These are phyloP conservation scores for Ormosia semicastrata DNA, from an alignment of 306 rosid species.

Conservation along the genomic window DNA sequence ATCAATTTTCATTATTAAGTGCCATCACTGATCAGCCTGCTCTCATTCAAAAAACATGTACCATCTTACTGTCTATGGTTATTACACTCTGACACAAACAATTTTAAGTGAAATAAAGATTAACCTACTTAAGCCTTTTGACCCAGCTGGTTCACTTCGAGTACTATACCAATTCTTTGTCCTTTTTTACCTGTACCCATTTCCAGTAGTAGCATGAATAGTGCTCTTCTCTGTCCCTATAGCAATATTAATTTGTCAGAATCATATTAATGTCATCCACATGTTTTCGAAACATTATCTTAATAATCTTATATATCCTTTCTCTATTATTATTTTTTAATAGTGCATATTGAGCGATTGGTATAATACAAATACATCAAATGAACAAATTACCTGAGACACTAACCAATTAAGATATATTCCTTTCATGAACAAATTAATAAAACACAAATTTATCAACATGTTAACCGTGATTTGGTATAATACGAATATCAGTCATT, in stretches of 20 bases:
- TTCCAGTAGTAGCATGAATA: background rate
- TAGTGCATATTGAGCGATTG: background rate
- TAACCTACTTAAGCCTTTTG: background rate
- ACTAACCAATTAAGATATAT: background rate
- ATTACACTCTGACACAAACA: background rate
- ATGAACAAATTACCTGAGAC: background rate
- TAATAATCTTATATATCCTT: background rate
- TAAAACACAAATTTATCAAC: background rate
- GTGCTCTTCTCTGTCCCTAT: background rate
- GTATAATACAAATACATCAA: no score
- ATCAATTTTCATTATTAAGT: background rate
- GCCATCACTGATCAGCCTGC: background rate
- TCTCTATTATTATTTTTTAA: background rate
- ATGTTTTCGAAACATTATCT: background rate
- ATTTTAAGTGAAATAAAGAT: background rate
- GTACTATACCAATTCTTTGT: background rate
- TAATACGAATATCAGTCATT: conserved; percentile 9
- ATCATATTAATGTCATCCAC: background rate
- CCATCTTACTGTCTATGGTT: background rate
- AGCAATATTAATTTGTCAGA: background rate
- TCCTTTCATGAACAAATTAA: conserved; percentile 1
- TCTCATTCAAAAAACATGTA: background rate
- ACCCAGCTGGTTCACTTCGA: background rate
- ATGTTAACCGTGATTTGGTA: conserved; percentile 7
- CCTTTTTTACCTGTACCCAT: background rate